phyloP scores from a whole-genome alignment of 2,329 filamentous ascomycete species.

The Penicillium griseofulvum region DNA sequence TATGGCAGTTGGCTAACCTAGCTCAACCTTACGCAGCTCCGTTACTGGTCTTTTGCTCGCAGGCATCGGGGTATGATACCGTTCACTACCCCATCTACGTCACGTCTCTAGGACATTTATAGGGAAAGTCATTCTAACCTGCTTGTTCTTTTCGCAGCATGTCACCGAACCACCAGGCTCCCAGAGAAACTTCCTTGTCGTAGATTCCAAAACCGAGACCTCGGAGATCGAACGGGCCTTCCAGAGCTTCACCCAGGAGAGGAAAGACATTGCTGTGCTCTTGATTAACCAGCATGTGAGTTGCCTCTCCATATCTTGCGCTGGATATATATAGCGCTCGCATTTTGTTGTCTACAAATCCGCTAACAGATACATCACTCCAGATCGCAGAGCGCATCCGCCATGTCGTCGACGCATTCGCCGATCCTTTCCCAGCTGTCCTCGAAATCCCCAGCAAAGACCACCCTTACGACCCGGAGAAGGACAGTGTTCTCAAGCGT shows the following conservation, averaged over 20 bases:
- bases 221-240: conserved; percentile 86
- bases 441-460: conserved; percentile 98
- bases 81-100: neutral
- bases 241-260: conserved; percentile 78
- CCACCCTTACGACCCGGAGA: conserved; percentile 97
- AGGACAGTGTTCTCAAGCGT: conserved; percentile 92
- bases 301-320: neutral
- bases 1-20: conserved; percentile 16
- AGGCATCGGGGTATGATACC: conserved; percentile 75
- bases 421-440: conserved; percentile 90
- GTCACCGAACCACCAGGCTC: conserved; percentile 84
- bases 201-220: conserved; percentile 89
- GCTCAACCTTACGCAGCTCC: conserved; percentile 59
- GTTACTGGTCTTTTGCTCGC: conserved; percentile 94
- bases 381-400: conserved; percentile 94
- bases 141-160: conserved; percentile 58
- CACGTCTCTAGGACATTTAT: neutral
- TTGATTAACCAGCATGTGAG: conserved; percentile 96
- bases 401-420: conserved; percentile 84
- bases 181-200: conserved; percentile 97
- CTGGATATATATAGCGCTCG: neutral
- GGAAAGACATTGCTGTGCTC: conserved; percentile 95
- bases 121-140: conserved; percentile 2
- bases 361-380: neutral
- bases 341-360: neutral